Base-by-base conservation (phyloP, 2,329 filamentous ascomycete genomes). In the Capronia epimyces region DNA sequence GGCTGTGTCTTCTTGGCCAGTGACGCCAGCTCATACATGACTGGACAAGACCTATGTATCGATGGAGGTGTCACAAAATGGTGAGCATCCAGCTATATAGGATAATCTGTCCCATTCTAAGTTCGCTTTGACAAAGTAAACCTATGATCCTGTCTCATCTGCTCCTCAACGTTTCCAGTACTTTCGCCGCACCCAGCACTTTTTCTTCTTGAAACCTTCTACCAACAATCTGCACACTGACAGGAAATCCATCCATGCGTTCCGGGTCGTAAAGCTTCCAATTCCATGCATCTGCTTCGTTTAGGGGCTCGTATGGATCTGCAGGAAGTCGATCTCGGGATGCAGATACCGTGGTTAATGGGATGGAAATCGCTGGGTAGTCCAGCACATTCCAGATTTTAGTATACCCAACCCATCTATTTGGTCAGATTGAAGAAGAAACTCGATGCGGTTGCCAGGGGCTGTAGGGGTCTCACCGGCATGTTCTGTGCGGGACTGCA, bases 331-430 rank as follows among this genome's bases (percentile, higher is more conserved):
- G 56, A 15, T 78, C 68, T 39, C 73, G 65, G 3, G 21, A 16
- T 10, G 10, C 34, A 2, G 47, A 36, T 6, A 50, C 51, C 8
- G 41, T 20, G n/a, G 45, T 47, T 7, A 47, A 75, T 0, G 81
- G 81, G 12, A 84, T 66, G 0, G 77, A 74, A 3, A 81, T 64
- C 0, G 80, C 75, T 0, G 78, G 70, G 57, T 84, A 84, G 60
- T 85, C 81, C 0, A 84, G 67, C 8, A 83, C 66, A 57, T 83
- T 82, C 73, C 78, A 82, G 5, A 82, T 70, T 59, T 81, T 81
- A 1, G 79, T 82, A 57, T 83, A 82, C 2, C 81, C 80, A 24
- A 43, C 21, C 53, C 56, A 43, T 34, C 27, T 29, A 29, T 29
- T 29, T 7, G 27, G 27, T n/a, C n/a, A n/a, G 27, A 13, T 29